Base-by-base conservation (phyloP, 1,284 basidiomycete species). In the Quambalaria eucalypti region DNA sequence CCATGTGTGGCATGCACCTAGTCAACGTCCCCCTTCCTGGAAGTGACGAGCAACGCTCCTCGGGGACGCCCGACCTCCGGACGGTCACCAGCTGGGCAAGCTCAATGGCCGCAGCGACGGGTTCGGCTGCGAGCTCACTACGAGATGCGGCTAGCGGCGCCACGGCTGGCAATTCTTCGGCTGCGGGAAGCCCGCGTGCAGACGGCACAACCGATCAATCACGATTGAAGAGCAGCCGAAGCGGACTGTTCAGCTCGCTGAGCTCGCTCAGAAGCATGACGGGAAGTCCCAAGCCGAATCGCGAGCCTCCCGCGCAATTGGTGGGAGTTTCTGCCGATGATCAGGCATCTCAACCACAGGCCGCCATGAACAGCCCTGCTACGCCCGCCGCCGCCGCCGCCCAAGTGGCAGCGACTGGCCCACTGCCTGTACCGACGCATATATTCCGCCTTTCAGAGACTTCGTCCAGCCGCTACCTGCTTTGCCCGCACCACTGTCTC, bases 401-500 rank as follows among this genome's bases (percentile, higher is more conserved):
- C 4, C 42, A 14, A 12, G 36, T 21, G 36, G 36, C 36, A n/a
- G 36, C 36, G 3, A 14, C 36, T 39, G 42, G 42, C 16, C 42
- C 42, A 3, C 51, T 71, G 10, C 67, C 67, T 0, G 66, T 75
- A 1, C 73, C 73, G 1, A 73, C 73, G 6, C 73, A 75, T 52
- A 73, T 71, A 52, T 75, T 75, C 62, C 63, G 73, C 4, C 39
- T 75, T 21, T 65, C 60, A 44, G 73, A 74, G 19, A 55, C 62
- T 2, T 59, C 66, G 5, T 55, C 63, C 0, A 65, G 55, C 9
- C 64, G 71, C 14, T 71, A 75, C 49, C 49, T 75, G 26, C 57
- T 75, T 5, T 74, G 73, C 55, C 64, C 73, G 42, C 65, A 74
- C 26, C 64, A 74, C 52, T 73, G 71, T 52, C 58, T 74, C 21